Evolutionary conservation across 2,329 filamentous ascomycete species (phyloP), one percentile per base, ranked within the genome.

Genomic region (Cladosporium velox): DNA sequence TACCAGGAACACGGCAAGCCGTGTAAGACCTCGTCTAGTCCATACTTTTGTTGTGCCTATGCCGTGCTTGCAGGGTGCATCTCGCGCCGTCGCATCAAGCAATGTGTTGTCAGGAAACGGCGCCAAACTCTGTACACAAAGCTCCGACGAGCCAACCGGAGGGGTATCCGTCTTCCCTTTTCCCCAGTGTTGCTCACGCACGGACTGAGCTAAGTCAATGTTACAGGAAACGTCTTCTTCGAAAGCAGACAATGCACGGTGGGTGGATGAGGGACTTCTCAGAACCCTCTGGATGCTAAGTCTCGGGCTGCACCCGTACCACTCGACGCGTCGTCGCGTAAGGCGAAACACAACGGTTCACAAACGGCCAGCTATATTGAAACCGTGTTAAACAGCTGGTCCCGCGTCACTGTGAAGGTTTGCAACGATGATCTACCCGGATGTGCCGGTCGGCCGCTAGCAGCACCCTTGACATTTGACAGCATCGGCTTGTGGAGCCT

Each of bases 361-460:
- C 52, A 34, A 34, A 55, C 52, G 32, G 28, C 15, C 28, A 12
- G 12, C 52, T 32, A 55, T 34, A 34, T 5, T 24, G 24, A 24
- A 12, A n/a, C n/a, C 18, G 52, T 47, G n/a, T 55, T n/a, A 55
- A 55, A 55, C 18, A n/a, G 30, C n/a, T 21, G 52, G 10, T 21
- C 51, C 14, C 30, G 10, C 28, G 10, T 34, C 30, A 15, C 8
- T 34, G 18, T 34, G 30, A 55, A 55, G 52, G 52, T 34, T 34
- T 55, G 52, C 52, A 34, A 55, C 52, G 52, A 32, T 55, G 52
- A 34, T 55, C 52, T 30, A n/a, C 41, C 52, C 52, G 52, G 52
- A 30, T 11, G 28, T 55, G 52, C 52, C 52, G 28, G 4, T 21
- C 14, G 28, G 52, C 52, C 52, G 52, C 32, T 55, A 55, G 52